Conservation (phyloP, 2,329 filamentous ascomycete genomes). For the Bretziella fagacearum region DNA sequence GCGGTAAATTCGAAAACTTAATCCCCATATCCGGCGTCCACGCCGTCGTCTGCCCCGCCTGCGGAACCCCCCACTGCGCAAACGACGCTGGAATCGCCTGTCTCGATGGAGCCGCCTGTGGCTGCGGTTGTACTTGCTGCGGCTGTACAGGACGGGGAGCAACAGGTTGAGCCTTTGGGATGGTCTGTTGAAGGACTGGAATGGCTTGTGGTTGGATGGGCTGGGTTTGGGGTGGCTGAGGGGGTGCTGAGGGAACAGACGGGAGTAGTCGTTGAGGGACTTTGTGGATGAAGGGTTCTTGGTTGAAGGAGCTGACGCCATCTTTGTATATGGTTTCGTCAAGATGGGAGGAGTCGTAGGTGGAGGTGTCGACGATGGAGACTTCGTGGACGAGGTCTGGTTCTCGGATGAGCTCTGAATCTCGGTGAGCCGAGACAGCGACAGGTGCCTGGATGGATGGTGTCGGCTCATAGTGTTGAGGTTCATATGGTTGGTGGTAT, state of each 20-base stretch:
- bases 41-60: slow-evolving; percentile 31
- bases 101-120: background rate
- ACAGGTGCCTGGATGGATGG: background rate
- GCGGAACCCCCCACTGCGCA: background rate
- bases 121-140: no score
- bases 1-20: slow-evolving; percentile 41
- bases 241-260: background rate
- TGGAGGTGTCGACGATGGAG: slow-evolving; percentile 9
- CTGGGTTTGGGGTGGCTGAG: slow-evolving; percentile 16
- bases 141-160: slow-evolving; percentile 20
- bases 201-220: slow-evolving; percentile 20
- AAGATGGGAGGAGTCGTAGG: no score
- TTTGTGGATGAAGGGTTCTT: no score
- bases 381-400: slow-evolving; percentile 13
- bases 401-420: background rate
- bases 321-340: no score
- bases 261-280: slow-evolving; percentile 2
- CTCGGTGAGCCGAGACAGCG: slow-evolving; percentile 9
- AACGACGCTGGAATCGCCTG: background rate
- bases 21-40: slow-evolving; percentile 76
- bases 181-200: slow-evolving; percentile 17
- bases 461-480: no score
- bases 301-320: no score
- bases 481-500: slow-evolving; percentile 15
- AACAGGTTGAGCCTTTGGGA: background rate